phyloP scores from a whole-genome alignment of 2,329 filamentous ascomycete species.

The Ophiocordyceps camponoti-floridani region DNA sequence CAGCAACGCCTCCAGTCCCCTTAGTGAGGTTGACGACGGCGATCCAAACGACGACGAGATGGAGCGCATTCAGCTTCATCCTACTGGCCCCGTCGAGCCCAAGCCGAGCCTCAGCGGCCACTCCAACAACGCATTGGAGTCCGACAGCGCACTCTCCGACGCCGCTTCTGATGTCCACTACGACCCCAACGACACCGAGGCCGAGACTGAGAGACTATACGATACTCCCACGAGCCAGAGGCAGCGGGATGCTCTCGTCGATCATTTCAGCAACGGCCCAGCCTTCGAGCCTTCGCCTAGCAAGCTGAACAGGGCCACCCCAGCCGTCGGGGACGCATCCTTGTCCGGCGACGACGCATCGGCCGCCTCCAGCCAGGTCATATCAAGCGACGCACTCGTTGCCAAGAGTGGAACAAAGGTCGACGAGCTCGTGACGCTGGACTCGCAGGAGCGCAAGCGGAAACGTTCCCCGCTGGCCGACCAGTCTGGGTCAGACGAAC shows the following conservation, averaged over 20 bases:
- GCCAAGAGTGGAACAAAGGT: slow-evolving; percentile 9
- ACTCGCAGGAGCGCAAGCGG: slow-evolving; percentile 25
- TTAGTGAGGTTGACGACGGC: slow-evolving; percentile 80
- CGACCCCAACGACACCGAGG: slow-evolving; percentile 53
- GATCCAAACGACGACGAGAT: slow-evolving; percentile 52
- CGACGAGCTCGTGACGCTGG: slow-evolving; percentile 14
- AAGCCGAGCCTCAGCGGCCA: slow-evolving; percentile 10
- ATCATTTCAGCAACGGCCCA: slow-evolving; percentile 33
- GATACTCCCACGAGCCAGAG: slow-evolving; percentile 60
- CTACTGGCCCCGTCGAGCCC: slow-evolving; percentile 13
- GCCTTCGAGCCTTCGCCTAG: slow-evolving; percentile 53
- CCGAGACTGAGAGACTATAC: slow-evolving; percentile 85
- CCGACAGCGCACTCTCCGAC: slow-evolving; percentile 39
- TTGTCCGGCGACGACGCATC: slow-evolving; percentile 20
- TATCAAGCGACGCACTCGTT: slow-evolving; percentile 16
- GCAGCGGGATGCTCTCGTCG: slow-evolving; percentile 42
- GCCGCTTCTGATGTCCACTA: slow-evolving; percentile 21
- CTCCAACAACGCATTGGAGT: slow-evolving; percentile 19
- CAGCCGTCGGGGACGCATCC: slow-evolving; percentile 19
- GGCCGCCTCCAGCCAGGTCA: slow-evolving; percentile 18
- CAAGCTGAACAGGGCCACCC: slow-evolving; percentile 45
- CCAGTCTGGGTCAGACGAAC: slow-evolving; percentile 26
- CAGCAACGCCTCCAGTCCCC: slow-evolving; percentile 69
- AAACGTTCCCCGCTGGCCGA: slow-evolving; percentile 30
- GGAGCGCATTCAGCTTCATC: slow-evolving; percentile 35